A percentile compares a stretch with the other conserved stretches of the same genome.
phyloP scores from a whole-genome alignment of 2,329 filamentous ascomycete genomes.

The Calonectria naviculata region DNA sequence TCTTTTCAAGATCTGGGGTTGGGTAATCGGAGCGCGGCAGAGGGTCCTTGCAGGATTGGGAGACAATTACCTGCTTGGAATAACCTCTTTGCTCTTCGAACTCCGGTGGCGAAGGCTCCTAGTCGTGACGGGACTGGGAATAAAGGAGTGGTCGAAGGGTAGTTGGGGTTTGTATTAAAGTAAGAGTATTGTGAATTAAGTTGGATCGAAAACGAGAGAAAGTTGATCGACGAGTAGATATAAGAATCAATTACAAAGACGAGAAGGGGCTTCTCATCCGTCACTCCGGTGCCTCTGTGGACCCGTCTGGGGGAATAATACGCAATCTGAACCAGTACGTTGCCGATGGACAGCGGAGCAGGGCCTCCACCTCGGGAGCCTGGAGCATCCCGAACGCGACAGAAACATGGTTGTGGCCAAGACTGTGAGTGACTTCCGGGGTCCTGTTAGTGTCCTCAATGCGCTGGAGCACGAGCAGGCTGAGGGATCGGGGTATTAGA shows the following conservation, averaged over 20 bases:
- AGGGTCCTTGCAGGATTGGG: conserved; percentile 3
- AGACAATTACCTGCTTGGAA: conserved; percentile 11
- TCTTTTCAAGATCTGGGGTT: not conserved
- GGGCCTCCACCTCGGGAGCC: conserved; percentile 9
- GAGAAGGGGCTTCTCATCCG: not conserved
- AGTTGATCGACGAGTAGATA: not conserved
- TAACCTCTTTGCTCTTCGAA: conserved; percentile 17
- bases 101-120: not conserved
- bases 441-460: not conserved
- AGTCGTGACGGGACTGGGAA: conserved; percentile 4
- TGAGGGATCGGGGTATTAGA: not conserved
- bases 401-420: not conserved
- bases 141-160: not conserved
- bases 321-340: conserved; percentile 9
- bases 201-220: not conserved
- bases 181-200: not conserved
- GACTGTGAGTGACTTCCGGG: not conserved
- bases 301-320: conserved; percentile 2
- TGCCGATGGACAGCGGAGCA: not conserved
- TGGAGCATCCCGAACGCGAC: conserved; percentile 14
- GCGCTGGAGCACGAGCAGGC: not conserved
- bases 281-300: conserved; percentile 1
- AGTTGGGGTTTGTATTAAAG: not conserved
- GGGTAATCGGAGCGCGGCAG: not conserved
- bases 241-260: not conserved